Evolutionary conservation across 1,139 yeast genomes (phyloP).

Genomic region (Scheffersomyces illinoinensis): DNA sequence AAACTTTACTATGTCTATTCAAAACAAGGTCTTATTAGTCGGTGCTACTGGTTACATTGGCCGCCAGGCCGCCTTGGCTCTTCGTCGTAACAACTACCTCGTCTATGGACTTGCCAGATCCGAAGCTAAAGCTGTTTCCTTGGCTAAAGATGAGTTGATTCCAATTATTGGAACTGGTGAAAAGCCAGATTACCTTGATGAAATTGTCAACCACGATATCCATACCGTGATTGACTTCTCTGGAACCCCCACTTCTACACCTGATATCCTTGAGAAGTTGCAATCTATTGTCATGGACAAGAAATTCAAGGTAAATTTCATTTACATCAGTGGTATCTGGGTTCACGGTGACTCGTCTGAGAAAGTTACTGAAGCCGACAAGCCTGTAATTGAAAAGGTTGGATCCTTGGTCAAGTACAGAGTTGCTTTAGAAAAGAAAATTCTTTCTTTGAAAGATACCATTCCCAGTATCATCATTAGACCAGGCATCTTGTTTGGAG

Average conservation of each 20-base stretch:
- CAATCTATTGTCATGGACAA: not conserved
- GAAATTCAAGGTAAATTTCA: not conserved
- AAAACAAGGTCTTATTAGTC: not conserved
- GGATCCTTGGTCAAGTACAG: not conserved
- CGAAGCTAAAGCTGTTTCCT: not conserved
- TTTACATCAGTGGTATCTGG: constrained; percentile 4
- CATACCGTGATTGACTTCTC: constrained; percentile 2
- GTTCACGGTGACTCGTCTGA: constrained; percentile 2
- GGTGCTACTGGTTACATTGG: constrained; percentile 1
- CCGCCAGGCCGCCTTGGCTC: not conserved
- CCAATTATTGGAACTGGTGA: not conserved
- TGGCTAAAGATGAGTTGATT: not conserved
- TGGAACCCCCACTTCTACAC: constrained; percentile 1
- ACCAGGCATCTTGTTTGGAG: constrained; percentile 4
- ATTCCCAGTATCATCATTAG: constrained; percentile 1
- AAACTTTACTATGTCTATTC: not conserved
- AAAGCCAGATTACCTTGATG: not conserved
- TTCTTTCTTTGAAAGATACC: not conserved
- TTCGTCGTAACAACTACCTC: not conserved
- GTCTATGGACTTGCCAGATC: constrained; percentile 1
- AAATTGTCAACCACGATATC: not conserved
- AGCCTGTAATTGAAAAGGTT: not conserved
- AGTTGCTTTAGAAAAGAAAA: not conserved
- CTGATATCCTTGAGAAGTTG: constrained; percentile 1
- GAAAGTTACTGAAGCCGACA: constrained; percentile 1